Conservation (phyloP, 1,139 yeast species). For the Tardiomyces digboiensis region DNA sequence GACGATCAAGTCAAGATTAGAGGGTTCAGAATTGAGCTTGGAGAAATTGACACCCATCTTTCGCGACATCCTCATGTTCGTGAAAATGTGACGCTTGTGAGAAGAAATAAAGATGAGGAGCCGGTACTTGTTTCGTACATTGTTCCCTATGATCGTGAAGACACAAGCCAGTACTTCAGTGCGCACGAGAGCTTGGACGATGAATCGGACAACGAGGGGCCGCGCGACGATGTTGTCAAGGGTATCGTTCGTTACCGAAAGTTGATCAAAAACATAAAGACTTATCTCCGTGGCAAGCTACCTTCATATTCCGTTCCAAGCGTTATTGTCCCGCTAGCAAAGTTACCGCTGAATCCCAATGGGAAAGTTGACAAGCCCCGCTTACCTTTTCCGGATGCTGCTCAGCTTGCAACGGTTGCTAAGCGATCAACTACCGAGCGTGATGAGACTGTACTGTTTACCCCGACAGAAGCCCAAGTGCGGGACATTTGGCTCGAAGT, state of each 20-base stretch:
- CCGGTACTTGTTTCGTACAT: conserved; percentile 85
- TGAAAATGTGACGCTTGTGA: conserved; percentile 88
- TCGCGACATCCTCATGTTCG: conserved; percentile 89
- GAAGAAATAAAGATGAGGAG: conserved; percentile 88
- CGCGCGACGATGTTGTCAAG: conserved; percentile 45
- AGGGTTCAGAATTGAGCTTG: conserved; percentile 96
- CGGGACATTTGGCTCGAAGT: conserved; percentile 80
- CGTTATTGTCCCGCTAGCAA: conserved; percentile 75
- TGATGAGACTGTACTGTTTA: conserved; percentile 13
- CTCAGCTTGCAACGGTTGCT: conserved; percentile 67
- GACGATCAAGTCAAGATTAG: conserved; percentile 98
- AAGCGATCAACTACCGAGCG: conserved; percentile 15
- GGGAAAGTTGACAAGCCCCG: conserved; percentile 98
- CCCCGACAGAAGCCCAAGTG: conserved; percentile 56
- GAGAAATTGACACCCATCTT: conserved; percentile 95
- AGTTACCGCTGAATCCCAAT: conserved; percentile 91
- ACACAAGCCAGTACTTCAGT: conserved; percentile 1
- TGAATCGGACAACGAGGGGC: conserved; percentile 40
- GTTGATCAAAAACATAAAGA: conserved; percentile 71
- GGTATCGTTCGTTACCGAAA: conserved; percentile 73
- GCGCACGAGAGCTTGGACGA: conserved; percentile 26
- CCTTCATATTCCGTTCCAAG: conserved; percentile 95
- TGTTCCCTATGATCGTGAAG: conserved; percentile 51
- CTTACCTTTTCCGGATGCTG: conserved; percentile 88
- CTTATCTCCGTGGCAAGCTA: conserved; percentile 74